phyloP scores from a whole-genome alignment of 495 filamentous ascomycete species.

The Daldinia grandis region DNA sequence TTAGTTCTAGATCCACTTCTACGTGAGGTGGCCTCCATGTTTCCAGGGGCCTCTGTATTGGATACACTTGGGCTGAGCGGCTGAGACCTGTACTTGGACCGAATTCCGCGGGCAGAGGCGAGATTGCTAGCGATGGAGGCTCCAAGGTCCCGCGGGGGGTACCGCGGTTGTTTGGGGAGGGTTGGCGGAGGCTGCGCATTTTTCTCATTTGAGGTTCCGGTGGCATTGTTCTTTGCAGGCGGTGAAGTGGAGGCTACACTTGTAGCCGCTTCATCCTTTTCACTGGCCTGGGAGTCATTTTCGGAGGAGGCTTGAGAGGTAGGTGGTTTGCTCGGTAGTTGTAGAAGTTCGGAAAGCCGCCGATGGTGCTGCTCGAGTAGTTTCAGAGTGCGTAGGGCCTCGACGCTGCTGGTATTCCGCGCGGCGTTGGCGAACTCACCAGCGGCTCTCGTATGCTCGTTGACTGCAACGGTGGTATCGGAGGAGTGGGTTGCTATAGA shows the following conservation, averaged over 20 bases:
- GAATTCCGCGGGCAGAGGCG: conserved; percentile 87
- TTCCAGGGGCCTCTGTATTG: conserved; percentile 77
- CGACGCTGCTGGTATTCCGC: conserved; percentile 74
- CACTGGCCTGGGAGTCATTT: conserved; percentile 48
- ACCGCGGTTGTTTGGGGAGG: conserved; percentile 58
- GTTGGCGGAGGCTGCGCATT: conserved; percentile 56
- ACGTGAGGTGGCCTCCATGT: conserved; percentile 66
- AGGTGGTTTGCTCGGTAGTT: conserved; percentile 71
- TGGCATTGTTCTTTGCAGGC: conserved; percentile 32
- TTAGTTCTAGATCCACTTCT: conserved; percentile 52
- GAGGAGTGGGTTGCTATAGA: conserved; percentile 74
- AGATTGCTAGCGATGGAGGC: conserved; percentile 93
- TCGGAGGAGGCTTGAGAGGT: conserved; percentile 50
- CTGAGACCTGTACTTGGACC: conserved; percentile 69
- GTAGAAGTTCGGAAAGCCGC: conserved; percentile 78
- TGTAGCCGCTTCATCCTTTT: conserved; percentile 47
- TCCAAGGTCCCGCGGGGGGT: conserved; percentile 69
- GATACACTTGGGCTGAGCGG: conserved; percentile 74
- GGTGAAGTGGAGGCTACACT: conserved; percentile 18
- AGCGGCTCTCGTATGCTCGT: conserved; percentile 88
- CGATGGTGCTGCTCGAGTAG: conserved; percentile 88
- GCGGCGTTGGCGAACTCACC: conserved; percentile 87
- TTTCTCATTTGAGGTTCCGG: conserved; percentile 43
- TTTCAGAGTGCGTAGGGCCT: conserved; percentile 83
- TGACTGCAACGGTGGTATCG: conserved; percentile 80